Conservation (phyloP, 148 eudicot species). For the Chenopodium album region DNA sequence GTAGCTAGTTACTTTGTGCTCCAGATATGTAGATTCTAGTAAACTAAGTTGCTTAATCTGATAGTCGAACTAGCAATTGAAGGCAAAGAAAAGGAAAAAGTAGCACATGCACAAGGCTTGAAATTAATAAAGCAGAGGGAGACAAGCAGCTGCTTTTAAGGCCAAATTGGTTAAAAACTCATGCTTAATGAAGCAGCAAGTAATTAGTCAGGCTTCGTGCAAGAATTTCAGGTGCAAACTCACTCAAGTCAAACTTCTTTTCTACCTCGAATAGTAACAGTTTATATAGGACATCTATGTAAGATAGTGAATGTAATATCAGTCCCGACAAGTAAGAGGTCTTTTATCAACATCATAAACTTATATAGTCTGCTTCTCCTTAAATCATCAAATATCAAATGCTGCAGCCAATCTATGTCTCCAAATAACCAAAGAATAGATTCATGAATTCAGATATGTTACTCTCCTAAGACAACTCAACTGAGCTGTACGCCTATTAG, state of each 20-base stretch:
- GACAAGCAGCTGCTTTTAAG: neutral
- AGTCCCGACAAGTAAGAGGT: neutral
- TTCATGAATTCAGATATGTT: constrained; percentile 19
- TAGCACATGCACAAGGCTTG: neutral
- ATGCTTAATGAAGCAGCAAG: constrained; percentile 1
- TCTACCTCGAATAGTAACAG: neutral
- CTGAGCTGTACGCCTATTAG: constrained; percentile 19
- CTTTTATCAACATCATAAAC: neutral
- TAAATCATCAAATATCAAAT: neutral
- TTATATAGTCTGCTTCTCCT: neutral
- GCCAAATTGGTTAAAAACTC: neutral
- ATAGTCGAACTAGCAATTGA: neutral
- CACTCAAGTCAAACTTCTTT: neutral
- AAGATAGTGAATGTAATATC: neutral
- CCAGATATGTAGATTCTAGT: neutral
- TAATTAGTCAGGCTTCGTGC: neutral
- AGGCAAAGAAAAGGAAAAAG: neutral
- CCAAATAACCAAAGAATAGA: neutral
- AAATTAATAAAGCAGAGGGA: neutral
- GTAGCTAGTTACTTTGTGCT: neutral
- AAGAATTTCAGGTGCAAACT: neutral
- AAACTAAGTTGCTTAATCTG: neutral
- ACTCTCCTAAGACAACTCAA: constrained; percentile 26
- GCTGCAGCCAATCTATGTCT: neutral
- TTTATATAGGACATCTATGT: neutral